Evolutionary conservation across 352 stramenopile species (phyloP), one percentile per base, ranked within the genome.

Genomic region (Phytophthora cryptogea): DNA sequence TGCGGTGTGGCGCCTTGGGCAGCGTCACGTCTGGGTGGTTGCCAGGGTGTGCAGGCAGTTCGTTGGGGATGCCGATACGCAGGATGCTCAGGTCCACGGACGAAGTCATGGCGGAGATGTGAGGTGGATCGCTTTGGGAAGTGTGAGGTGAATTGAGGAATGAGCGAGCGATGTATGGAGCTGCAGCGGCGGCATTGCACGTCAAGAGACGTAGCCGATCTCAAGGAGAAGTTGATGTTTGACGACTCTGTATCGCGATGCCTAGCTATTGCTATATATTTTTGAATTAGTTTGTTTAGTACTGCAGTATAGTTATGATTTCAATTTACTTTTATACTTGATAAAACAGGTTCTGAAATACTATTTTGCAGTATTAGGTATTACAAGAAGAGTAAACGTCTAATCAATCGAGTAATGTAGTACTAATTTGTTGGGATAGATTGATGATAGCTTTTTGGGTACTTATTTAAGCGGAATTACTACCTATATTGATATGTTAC

Each of bases 1-100:
- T 78, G 52, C 82, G 82, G 48, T 71, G 65, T 17, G 82, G 82
- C 4, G 79, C 79, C 55, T 79, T 74, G 23, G 82, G 82, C 39
- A 91, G 54, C 2, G 55, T 75, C 40, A 50, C 23, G 60, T 88
- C 78, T 30, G 76, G 72, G 68, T 85, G 68, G 40, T 68, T 76
- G 40, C 78, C 76, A 6, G 81, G 81, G 65, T 90, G 81, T 13
- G 58, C 1, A 3, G 81, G 81, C 37, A 90, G 64, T 35, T 73
- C 59, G 5, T 40, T 54, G 1, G 78, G 78, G 57, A 90, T 77
- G 56, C 81, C 81, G 13, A 45, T 57, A 62, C 61, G 66, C 64
- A 72, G 78, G 63, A 68, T 70, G 55, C 68, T 76, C 55, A 88
- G 64, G 50, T 88, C 78, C 20, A 85, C 74, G 17, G 63, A 45